Conservation (phyloP, 1,284 basidiomycete genomes). For the Omphalotus olearius region DNA sequence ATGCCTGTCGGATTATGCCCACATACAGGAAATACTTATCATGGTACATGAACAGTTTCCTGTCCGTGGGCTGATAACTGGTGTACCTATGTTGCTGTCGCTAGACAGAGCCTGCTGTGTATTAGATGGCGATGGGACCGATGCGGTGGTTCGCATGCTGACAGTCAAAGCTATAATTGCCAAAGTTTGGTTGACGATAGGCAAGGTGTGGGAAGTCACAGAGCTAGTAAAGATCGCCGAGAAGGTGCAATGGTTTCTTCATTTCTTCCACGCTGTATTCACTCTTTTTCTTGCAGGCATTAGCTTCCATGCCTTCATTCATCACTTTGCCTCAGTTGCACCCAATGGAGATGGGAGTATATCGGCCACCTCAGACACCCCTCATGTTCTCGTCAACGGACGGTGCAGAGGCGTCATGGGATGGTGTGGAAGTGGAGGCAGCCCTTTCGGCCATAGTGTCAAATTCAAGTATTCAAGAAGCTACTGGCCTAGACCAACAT, state of each 20-base stretch:
- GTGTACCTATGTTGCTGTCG: constrained; percentile 83
- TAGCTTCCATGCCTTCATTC: constrained; percentile 27
- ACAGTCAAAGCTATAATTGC: constrained; percentile 65
- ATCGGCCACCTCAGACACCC: constrained; percentile 32
- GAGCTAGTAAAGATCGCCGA: constrained; percentile 53
- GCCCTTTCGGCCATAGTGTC: constrained; percentile 52
- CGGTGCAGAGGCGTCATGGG: constrained; percentile 19
- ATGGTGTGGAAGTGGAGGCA: constrained; percentile 49
- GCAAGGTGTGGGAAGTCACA: constrained; percentile 64
- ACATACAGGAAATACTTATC: constrained; percentile 68
- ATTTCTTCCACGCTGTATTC: neutral
- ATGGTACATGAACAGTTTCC: constrained; percentile 70
- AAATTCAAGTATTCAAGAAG: constrained; percentile 51
- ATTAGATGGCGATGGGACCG: constrained; percentile 36
- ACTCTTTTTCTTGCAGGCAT: constrained; percentile 27
- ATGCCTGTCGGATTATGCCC: constrained; percentile 72
- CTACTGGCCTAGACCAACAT: constrained; percentile 59
- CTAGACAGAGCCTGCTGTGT: constrained; percentile 55
- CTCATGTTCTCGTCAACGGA: constrained; percentile 28
- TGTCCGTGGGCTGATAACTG: constrained; percentile 67
- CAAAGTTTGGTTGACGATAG: constrained; percentile 65
- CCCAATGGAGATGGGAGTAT: constrained; percentile 26
- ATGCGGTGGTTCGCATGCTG: constrained; percentile 42
- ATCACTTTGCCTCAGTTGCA: constrained; percentile 27
- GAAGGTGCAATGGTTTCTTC: constrained; percentile 38